phyloP scores from a whole-genome alignment of 495 filamentous ascomycete species.

The Penicillium ochrochloron region DNA sequence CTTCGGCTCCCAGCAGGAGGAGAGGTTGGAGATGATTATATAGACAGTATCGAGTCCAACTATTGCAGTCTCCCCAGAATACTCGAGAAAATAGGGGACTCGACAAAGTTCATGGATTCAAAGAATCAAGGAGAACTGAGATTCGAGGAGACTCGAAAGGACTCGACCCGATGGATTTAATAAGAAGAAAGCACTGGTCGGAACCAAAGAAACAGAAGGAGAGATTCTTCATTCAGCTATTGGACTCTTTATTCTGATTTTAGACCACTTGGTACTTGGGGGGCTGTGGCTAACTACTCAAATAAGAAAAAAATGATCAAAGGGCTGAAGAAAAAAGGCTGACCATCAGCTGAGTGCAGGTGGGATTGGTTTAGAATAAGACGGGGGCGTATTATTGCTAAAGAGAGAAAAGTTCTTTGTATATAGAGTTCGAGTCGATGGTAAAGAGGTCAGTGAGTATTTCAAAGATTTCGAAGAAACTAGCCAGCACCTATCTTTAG shows the following conservation, averaged over 20 bases:
- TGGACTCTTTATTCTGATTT: neutral
- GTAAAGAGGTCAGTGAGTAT: neutral
- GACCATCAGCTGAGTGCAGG: constrained; percentile 17
- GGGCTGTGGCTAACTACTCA: neutral
- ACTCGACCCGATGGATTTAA: neutral
- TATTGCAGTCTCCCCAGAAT: neutral
- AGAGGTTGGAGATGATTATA: neutral
- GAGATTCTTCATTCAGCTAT: constrained; percentile 8
- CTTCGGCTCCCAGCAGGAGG: constrained; percentile 23
- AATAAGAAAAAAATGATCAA: neutral
- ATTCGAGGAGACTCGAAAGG: neutral
- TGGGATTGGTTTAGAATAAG: constrained; percentile 10
- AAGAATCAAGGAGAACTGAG: neutral
- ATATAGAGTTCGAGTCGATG: neutral
- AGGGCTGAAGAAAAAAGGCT: constrained; percentile 14
- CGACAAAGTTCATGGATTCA: constrained; percentile 2
- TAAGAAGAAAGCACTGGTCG: neutral
- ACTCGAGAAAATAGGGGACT: constrained; percentile 12
- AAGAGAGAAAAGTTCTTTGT: neutral
- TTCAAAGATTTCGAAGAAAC: neutral
- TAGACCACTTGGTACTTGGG: neutral
- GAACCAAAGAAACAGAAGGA: neutral
- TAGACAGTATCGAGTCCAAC: too few relatives aligned
- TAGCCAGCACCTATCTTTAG: too few relatives aligned
- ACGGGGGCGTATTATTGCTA: too few relatives aligned